Conservation (phyloP, 2,329 filamentous ascomycete species). For the Venturia oleaginea region DNA sequence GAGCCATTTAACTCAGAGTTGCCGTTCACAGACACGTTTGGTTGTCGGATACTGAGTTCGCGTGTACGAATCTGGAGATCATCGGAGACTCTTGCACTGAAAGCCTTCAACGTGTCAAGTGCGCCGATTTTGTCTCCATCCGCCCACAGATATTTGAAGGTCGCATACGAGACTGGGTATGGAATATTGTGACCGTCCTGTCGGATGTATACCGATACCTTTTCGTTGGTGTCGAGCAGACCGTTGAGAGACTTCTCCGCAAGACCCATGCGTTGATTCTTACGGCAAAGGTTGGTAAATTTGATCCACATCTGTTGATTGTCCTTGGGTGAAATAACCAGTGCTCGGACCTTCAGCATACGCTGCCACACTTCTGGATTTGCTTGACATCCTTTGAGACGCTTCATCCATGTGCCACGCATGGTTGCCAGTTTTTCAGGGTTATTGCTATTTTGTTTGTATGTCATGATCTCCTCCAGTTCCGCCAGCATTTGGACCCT, state of each 20-base stretch:
- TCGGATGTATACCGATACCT: slow-evolving; percentile 41
- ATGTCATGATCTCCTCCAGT: slow-evolving; percentile 92
- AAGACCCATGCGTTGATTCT: slow-evolving; percentile 86
- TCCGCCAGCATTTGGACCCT: slow-evolving; percentile 98
- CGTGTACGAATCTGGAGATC: slow-evolving; percentile 40
- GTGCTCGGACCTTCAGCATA: slow-evolving; percentile 87
- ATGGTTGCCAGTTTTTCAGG: slow-evolving; percentile 82
- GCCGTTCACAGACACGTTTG: slow-evolving; percentile 28
- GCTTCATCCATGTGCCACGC: slow-evolving; percentile 90
- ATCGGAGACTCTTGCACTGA: slow-evolving; percentile 50
- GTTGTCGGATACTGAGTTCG: slow-evolving; percentile 15
- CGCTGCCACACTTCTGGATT: slow-evolving; percentile 98
- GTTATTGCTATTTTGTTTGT: slow-evolving; percentile 79
- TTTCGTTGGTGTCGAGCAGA: slow-evolving; percentile 64
- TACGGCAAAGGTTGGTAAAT: slow-evolving; percentile 95
- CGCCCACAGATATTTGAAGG: slow-evolving; percentile 95
- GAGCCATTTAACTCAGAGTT: slow-evolving; percentile 31
- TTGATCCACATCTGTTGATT: slow-evolving; percentile 99
- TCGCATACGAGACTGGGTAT: slow-evolving; percentile 88
- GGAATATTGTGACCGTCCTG: slow-evolving; percentile 39
- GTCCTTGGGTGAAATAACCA: slow-evolving; percentile 85
- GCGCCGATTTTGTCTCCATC: slow-evolving; percentile 58
- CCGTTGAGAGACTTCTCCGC: slow-evolving; percentile 92
- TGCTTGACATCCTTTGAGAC: slow-evolving; percentile 87
- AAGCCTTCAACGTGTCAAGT: slow-evolving; percentile 52